A percentile compares a stretch with the other conserved stretches of the same genome.
Conservation (phyloP, 768 basidiomycete species). For the Mycena vitilis region DNA sequence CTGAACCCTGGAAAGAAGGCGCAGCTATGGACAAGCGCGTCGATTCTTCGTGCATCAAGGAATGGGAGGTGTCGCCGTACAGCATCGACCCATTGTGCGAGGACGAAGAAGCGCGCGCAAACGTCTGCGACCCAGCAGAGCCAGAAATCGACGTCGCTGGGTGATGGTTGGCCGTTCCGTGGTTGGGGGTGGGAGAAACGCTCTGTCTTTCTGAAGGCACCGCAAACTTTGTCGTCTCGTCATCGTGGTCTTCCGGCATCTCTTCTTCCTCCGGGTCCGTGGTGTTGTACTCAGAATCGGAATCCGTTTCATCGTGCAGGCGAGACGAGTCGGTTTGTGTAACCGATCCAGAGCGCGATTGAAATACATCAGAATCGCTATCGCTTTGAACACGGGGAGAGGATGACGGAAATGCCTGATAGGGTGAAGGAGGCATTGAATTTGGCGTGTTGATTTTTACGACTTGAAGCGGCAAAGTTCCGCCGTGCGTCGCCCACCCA, state of each 20-base stretch:
- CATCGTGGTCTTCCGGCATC: conserved; percentile 17
- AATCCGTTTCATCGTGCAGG: conserved; percentile 19
- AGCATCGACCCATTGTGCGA: conserved; percentile 15
- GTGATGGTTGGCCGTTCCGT: conserved; percentile 9
- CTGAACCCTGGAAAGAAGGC: conserved; percentile 33
- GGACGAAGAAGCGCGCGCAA: conserved; percentile 4
- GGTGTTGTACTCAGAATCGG: conserved; percentile 30
- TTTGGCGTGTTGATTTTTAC: conserved; percentile 31
- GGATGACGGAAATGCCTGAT: conserved; percentile 25
- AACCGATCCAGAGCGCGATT: conserved; percentile 9
- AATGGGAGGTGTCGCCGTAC: conserved; percentile 13
- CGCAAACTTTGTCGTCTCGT: conserved; percentile 29
- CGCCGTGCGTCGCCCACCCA: conserved; percentile 25
- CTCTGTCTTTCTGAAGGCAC: conserved; percentile 16
- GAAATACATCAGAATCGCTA: conserved; percentile 5
- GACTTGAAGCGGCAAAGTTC: conserved; percentile 34
- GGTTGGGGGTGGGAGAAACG: conserved; percentile 12
- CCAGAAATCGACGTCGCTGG: conserved; percentile 18
- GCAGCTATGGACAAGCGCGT: conserved; percentile 39
- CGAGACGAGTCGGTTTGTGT: conserved; percentile 14
- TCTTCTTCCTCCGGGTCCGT: conserved; percentile 11
- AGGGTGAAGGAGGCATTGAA: conserved; percentile 33
- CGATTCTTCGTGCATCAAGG: conserved; percentile 24
- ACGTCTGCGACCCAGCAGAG: not conserved
- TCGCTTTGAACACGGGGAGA: not conserved